Conservation (phyloP, 2,329 filamentous ascomycete genomes). For the Orbilia quercus region DNA sequence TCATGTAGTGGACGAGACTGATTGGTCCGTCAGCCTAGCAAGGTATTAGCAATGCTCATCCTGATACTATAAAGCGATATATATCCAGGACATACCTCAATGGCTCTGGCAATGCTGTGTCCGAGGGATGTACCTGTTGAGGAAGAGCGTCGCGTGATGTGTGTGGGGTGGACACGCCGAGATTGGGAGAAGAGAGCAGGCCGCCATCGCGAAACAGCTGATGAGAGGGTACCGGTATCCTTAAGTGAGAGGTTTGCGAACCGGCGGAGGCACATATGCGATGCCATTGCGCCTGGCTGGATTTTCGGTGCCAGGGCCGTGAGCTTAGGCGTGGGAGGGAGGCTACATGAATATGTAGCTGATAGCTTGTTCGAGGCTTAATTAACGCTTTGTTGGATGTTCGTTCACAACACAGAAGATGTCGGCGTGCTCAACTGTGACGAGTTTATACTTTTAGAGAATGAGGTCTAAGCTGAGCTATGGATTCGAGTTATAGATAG, state of each 20-base stretch:
- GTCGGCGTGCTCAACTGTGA: no score
- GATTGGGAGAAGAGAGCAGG: conserved; percentile 38
- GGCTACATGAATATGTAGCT: background rate
- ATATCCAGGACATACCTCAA: conserved; percentile 38
- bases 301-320: conserved; percentile 3
- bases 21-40: conserved; percentile 83
- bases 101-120: conserved; percentile 50
- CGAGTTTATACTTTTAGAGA: no score
- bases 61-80: conserved; percentile 52
- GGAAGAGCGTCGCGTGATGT: conserved; percentile 37
- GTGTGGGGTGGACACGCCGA: conserved; percentile 38
- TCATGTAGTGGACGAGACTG: conserved; percentile 94
- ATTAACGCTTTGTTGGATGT: conserved; percentile 38
- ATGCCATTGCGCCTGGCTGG: conserved; percentile 30
- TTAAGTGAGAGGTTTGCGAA: conserved; percentile 39
- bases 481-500: no score
- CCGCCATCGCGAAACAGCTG: conserved; percentile 36
- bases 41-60: conserved; percentile 63
- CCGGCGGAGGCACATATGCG: conserved; percentile 42
- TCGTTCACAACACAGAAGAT: conserved; percentile 37
- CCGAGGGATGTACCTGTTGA: conserved; percentile 26
- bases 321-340: background rate
- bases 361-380: background rate
- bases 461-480: no score
- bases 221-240: conserved; percentile 29